Evolutionary conservation across 2,329 filamentous ascomycete species (phyloP), one percentile per base, ranked within the genome.

Genomic region (Monosporascus sp.): DNA sequence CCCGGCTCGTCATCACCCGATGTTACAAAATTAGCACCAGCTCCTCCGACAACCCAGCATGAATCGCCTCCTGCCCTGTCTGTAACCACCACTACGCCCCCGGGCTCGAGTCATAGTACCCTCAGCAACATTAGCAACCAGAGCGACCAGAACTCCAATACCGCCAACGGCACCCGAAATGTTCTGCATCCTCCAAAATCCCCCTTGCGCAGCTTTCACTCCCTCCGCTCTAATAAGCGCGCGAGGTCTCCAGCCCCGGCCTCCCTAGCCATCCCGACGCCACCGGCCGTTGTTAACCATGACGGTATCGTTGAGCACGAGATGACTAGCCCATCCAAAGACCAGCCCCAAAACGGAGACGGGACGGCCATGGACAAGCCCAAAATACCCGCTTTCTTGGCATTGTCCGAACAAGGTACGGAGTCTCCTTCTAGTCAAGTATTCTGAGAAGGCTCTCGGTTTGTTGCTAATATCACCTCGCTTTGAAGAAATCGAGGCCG

Each of bases 361-460:
- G 43, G 44, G 14, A 20, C 41, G 38, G 27, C 40, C 37, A 35
- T 48, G 40, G 50, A 56, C 45, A 60, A 56, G 31, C 65, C 61
- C 2, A 61, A 58, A 50, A 64, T 81, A 54, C 80, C 81, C 22
- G 70, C 74, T 16, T 86, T 86, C 65, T 69, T 86, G 53, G 70
- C 69, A 37, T 67, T 78, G 52, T 73, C 69, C 26, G 72, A 72
- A 56, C 60, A 70, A 66, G 78, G 81, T 78, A 72, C 57, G 77
- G 69, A 7, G 37, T 37, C 38, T 38, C 37, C 40, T 20, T 35
- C 43, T 47, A n/a, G 9, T 8, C 24, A n/a, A 19, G 27, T 31
- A 41, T 17, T 35, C 7, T 5, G 31, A 20, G 24, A 22, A 19
- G 44, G 20, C 8, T 26, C 9, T 31, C 26, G 6, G 11, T 58